Percentiles rank a stretch among this genome's conserved stretches.
These are phyloP conservation scores for Esteya vermicola DNA, from an alignment of 2,329 filamentous ascomycete genomes.

Conservation along the genomic window DNA sequence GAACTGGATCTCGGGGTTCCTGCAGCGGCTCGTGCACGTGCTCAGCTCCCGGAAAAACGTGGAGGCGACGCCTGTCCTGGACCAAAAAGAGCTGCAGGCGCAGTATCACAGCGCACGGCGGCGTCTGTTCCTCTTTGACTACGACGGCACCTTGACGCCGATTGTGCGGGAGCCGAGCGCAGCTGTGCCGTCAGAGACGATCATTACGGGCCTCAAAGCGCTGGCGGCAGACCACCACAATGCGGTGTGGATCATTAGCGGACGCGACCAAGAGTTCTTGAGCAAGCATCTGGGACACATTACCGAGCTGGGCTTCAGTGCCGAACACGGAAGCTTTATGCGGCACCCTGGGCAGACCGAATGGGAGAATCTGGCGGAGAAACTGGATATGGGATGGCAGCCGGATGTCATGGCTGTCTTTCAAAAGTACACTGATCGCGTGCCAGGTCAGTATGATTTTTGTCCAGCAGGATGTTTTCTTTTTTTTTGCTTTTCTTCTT, in stretches of 20 bases:
- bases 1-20: constrained; percentile 67
- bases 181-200: constrained; percentile 72
- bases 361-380: constrained; percentile 84
- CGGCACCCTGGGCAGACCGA: constrained; percentile 58
- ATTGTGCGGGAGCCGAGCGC: constrained; percentile 87
- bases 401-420: constrained; percentile 71
- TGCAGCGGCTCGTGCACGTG: constrained; percentile 67
- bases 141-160: constrained; percentile 89
- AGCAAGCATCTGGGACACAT: constrained; percentile 90
- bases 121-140: constrained; percentile 96
- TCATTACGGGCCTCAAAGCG: constrained; percentile 65
- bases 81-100: constrained; percentile 55
- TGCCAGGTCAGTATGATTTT: constrained; percentile 58
- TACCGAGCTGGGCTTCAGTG: constrained; percentile 75
- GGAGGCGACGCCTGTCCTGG: constrained; percentile 67
- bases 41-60: constrained; percentile 63
- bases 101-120: constrained; percentile 63
- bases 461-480: too few species aligned
- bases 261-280: constrained; percentile 83
- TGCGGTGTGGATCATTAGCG: constrained; percentile 96
- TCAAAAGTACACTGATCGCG: constrained; percentile 75
- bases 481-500: not conserved
- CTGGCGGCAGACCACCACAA: constrained; percentile 72
- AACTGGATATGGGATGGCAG: constrained; percentile 86
- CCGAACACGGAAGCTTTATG: constrained; percentile 95